phyloP scores from a whole-genome alignment of 1,139 yeast genomes.

The Scheffersomyces titani region DNA sequence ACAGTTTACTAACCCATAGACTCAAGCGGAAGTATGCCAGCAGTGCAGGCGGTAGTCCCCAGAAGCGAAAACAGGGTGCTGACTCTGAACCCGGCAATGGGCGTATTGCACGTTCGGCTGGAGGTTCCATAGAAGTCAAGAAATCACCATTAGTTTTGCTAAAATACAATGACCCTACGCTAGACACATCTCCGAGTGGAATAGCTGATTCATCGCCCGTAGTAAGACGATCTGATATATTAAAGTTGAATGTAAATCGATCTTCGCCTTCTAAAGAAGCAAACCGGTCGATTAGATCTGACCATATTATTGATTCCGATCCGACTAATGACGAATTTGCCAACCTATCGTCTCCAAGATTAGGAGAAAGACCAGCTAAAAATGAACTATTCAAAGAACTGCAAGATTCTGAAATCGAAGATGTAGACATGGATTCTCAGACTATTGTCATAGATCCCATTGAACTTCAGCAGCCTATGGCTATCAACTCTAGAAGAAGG shows the following conservation, averaged over 20 bases:
- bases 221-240: conserved; percentile 5
- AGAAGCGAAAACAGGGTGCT: conserved; percentile 8
- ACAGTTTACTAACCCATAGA: conserved; percentile 12
- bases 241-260: conserved; percentile 6
- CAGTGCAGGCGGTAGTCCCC: neutral
- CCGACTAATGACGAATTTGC: neutral
- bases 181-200: conserved; percentile 11
- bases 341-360: neutral
- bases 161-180: conserved; percentile 8
- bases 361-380: conserved; percentile 1
- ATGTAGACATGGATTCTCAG: conserved; percentile 3
- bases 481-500: conserved; percentile 1
- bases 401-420: conserved; percentile 5
- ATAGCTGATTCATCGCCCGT: conserved; percentile 17
- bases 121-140: neutral
- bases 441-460: conserved; percentile 4
- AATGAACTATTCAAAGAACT: neutral
- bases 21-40: neutral
- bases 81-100: neutral
- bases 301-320: neutral
- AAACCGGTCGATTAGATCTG: conserved; percentile 5
- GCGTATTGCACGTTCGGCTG: neutral
- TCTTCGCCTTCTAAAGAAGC: conserved; percentile 14
- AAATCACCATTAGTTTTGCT: neutral
- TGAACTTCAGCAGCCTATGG: conserved; percentile 3